Evolutionary conservation across 768 basidiomycete species (phyloP).

Genomic region (Lactifluus volemus): DNA sequence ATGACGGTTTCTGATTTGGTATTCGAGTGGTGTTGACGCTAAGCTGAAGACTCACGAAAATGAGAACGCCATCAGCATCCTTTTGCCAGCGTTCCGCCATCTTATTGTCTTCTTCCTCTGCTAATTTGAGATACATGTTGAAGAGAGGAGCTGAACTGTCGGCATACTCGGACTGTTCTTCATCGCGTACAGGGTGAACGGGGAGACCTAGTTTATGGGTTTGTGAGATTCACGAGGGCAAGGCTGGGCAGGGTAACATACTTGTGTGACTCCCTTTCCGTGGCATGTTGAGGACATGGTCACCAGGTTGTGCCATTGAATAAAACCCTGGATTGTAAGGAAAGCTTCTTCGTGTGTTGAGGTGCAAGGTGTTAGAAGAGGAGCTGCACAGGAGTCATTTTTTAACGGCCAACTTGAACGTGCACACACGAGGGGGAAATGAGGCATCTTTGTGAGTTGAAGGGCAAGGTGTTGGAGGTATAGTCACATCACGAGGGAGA

Average conservation of each 20-base stretch:
- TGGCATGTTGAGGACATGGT: neutral
- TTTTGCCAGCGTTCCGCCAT: neutral
- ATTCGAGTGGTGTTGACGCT: neutral
- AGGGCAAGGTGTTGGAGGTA: no score
- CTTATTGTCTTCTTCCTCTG: neutral
- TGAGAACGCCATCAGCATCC: neutral
- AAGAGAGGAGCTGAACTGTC: neutral
- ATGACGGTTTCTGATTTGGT: neutral
- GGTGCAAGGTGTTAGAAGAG: neutral
- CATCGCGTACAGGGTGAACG: neutral
- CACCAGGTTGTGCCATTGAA: neutral
- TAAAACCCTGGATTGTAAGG: neutral
- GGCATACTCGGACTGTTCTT: neutral
- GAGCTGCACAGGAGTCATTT: no score
- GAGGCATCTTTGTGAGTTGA: no score
- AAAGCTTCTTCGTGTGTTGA: neutral
- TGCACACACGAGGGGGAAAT: no score
- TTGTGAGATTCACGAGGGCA: neutral
- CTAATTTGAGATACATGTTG: neutral
- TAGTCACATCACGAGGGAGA: no score
- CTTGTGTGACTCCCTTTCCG: neutral
- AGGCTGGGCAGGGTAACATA: neutral
- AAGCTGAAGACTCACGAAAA: neutral
- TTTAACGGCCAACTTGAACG: no score
- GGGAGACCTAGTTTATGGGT: neutral